These are phyloP conservation scores for Phlegmacium glaucopus DNA, from an alignment of 768 basidiomycete species.

Conservation along the genomic window DNA sequence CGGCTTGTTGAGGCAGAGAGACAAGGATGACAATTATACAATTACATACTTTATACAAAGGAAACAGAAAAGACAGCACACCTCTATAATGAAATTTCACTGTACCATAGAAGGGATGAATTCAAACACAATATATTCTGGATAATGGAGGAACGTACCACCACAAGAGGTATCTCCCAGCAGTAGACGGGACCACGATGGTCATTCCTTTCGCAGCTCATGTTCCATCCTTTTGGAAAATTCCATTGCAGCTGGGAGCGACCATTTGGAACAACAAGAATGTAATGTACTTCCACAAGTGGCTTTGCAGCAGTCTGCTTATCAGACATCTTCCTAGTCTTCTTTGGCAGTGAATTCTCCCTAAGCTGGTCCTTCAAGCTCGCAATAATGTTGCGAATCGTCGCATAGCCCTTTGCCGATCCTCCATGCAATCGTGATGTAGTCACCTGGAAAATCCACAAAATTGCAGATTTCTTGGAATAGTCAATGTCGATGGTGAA, in stretches of 20 bases:
- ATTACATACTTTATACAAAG: too few species aligned
- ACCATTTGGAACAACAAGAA: conserved; percentile 1
- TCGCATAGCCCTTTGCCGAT: conserved; percentile 2
- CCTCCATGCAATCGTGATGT: conserved; percentile 5
- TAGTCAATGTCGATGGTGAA: neutral
- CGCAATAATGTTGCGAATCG: conserved; percentile 2
- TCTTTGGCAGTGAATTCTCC: neutral
- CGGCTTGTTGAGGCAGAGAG: too few species aligned
- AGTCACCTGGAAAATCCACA: conserved; percentile 4
- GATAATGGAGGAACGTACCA: neutral
- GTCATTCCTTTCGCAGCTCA: conserved; percentile 1
- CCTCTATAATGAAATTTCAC: too few species aligned
- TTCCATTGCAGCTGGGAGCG: neutral
- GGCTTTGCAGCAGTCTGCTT: too few species aligned
- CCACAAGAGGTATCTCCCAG: neutral
- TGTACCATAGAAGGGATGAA: neutral
- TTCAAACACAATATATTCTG: too few species aligned
- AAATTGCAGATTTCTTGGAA: conserved; percentile 1
- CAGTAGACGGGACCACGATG: conserved; percentile 6
- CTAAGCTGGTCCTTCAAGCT: neutral
- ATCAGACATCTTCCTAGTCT: neutral
- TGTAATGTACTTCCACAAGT: neutral
- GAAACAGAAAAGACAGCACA: too few species aligned
- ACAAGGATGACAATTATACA: too few species aligned
- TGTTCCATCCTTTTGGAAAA: conserved; percentile 4